Evolutionary conservation across 2,329 filamentous ascomycete genomes (phyloP).

Genomic region (Cylindrodendrum hubeiense): DNA sequence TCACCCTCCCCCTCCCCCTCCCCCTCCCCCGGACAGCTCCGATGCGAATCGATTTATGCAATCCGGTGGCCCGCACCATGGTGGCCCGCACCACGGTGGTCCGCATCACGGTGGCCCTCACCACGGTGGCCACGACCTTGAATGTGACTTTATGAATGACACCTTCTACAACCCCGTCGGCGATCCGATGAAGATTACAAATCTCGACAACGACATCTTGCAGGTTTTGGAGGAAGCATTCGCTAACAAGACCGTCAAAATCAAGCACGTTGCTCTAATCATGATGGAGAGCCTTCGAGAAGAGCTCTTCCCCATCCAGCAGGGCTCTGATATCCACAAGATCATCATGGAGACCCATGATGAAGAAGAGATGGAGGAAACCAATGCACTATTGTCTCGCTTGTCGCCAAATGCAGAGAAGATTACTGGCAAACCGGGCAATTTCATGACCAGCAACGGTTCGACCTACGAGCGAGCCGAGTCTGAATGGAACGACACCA

Average conservation of each 20-base stretch:
- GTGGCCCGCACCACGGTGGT: too few relatives aligned
- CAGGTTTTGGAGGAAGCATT: constrained; percentile 42
- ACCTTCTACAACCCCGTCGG: constrained; percentile 51
- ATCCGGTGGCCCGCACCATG: not conserved
- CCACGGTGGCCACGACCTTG: constrained; percentile 2
- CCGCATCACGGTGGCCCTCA: too few relatives aligned
- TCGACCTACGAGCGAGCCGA: constrained; percentile 36
- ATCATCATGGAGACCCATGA: constrained; percentile 49
- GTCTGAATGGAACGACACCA: constrained; percentile 38
- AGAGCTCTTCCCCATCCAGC: constrained; percentile 60
- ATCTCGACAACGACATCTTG: constrained; percentile 50
- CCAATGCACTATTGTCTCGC: constrained; percentile 39
- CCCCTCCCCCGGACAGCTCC: not conserved
- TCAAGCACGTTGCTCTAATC: constrained; percentile 60
- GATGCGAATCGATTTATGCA: not conserved
- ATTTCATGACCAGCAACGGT: constrained; percentile 30
- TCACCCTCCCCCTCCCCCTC: not conserved
- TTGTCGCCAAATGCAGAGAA: constrained; percentile 39
- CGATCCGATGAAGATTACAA: constrained; percentile 58
- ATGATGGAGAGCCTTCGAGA: constrained; percentile 60
- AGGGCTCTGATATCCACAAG: constrained; percentile 53
- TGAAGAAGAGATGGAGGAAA: constrained; percentile 41
- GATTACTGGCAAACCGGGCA: constrained; percentile 25
- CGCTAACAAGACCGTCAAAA: constrained; percentile 47
- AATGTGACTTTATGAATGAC: constrained; percentile 32